Percentiles rank a stretch among this genome's conserved stretches.
These are phyloP conservation scores for Rachicladosporium sp. DNA, from an alignment of 2,329 filamentous ascomycete genomes.

Conservation along the genomic window DNA sequence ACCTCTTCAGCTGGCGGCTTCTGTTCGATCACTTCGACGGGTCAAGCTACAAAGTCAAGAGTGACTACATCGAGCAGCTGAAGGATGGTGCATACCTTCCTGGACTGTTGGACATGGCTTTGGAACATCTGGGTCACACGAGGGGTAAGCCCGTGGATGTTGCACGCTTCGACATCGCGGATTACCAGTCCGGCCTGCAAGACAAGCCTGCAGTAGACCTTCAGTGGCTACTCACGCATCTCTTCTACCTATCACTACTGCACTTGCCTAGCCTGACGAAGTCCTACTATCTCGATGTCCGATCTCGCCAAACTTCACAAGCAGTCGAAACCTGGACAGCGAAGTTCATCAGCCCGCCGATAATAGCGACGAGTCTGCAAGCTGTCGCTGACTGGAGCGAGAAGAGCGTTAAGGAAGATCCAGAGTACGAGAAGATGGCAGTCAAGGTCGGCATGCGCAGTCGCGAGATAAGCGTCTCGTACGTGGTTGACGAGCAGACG, in stretches of 20 bases:
- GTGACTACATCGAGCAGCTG: constrained; percentile 66
- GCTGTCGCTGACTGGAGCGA: constrained; percentile 58
- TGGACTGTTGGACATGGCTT: constrained; percentile 64
- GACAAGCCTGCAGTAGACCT: constrained; percentile 59
- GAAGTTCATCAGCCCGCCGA: constrained; percentile 61
- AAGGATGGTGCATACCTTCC: constrained; percentile 59
- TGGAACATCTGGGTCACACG: constrained; percentile 76
- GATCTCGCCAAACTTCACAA: constrained; percentile 66
- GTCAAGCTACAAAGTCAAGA: constrained; percentile 60
- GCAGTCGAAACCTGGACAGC: constrained; percentile 76
- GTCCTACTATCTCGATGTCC: constrained; percentile 71
- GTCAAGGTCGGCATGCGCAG: constrained; percentile 62
- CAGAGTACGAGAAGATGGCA: constrained; percentile 41
- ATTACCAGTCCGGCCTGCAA: constrained; percentile 43
- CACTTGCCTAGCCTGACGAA: constrained; percentile 70
- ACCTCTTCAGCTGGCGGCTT: constrained; percentile 79
- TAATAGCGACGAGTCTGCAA: constrained; percentile 53
- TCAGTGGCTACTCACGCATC: constrained; percentile 71
- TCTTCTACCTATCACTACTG: constrained; percentile 72
- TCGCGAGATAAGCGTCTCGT: constrained; percentile 69
- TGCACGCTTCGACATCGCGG: constrained; percentile 57
- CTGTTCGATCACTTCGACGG: constrained; percentile 70
- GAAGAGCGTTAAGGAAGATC: constrained; percentile 23
- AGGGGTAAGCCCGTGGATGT: constrained; percentile 58
- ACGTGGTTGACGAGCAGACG: constrained; percentile 76